Conservation (phyloP, 129 eudicot genomes). For the Escallonia herrerae region DNA sequence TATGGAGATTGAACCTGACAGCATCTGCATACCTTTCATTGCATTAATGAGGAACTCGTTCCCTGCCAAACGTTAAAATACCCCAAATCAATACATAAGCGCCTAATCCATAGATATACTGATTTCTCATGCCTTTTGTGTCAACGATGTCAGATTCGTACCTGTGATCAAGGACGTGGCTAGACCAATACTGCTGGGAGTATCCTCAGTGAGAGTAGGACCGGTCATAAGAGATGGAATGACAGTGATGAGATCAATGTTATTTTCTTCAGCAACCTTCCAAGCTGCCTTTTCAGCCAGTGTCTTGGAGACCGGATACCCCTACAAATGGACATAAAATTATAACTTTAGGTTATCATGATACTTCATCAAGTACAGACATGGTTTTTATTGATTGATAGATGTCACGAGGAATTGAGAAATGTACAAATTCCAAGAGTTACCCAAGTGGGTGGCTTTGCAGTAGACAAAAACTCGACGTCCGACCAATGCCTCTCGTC, state of each 20-base stretch:
- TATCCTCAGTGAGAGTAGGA: slow-evolving; percentile 24
- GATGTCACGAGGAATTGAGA: not conserved
- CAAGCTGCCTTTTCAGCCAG: slow-evolving; percentile 36
- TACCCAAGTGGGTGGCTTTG: slow-evolving; percentile 41
- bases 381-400: not conserved
- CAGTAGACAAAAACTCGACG: slow-evolving; percentile 19
- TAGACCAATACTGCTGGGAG: slow-evolving; percentile 23
- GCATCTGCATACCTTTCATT: slow-evolving; percentile 34
- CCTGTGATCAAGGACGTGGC: slow-evolving; percentile 37
- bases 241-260: slow-evolving; percentile 29
- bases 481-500: slow-evolving; percentile 31
- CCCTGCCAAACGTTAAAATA: slow-evolving; percentile 8
- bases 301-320: slow-evolving; percentile 36
- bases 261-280: slow-evolving; percentile 34
- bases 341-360: no score
- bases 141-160: not conserved
- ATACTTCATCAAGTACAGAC: not conserved
- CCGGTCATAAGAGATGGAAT: slow-evolving; percentile 35
- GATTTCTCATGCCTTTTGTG: no score
- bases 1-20: slow-evolving; percentile 40
- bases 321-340: slow-evolving; percentile 7
- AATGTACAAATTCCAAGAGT: not conserved
- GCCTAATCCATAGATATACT: no score
- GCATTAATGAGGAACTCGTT: slow-evolving; percentile 22
- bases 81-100: no score